Base-by-base conservation (phyloP, 768 basidiomycete genomes). In the Tephrocybe sp. region DNA sequence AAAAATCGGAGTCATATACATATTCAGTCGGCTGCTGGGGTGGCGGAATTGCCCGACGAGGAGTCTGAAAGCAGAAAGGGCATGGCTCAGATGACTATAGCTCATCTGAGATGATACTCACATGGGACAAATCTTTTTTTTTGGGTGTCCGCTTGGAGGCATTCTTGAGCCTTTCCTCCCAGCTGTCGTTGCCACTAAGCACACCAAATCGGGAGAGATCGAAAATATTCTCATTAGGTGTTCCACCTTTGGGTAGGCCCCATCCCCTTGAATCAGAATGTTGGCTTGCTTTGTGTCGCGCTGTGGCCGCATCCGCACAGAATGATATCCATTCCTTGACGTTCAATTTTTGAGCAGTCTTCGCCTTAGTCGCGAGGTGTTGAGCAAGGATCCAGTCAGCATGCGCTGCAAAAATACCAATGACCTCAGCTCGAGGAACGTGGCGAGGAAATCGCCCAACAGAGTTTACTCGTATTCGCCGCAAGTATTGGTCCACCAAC, bases 381-480 rank as follows among this genome's bases (percentile, higher is more conserved):
- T 83, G 72, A 9, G 78, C 73, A 30, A 83, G 60, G 7, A 87
- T 56, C 85, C 84, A 87, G 28, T 75, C 76, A 0, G 75, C 74
- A 8, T 86, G 82, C 9, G 73, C 68, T 9, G 81, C 83, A 51
- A 85, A 77, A 1, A 72, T 51, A 9, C 72, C 70, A 28, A 69
- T 60, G n/a, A 86, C 61, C 58, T 84, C 79, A 27, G 80, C 74
- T 24, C 49, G 69, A 37, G 81, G 71, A 22, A 86, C 63, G 47
- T 66, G 73, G 21, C 80, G 76, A 12, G 75, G 70, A 32, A 71
- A 68, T 21, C 78, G 72, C 12, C 70, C 69, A 27, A 62, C 67
- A 2, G 28, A 51, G 1, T 66, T 64, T 34, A 62, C 39, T 32
- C 42, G 34, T 35, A 67, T 54, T 35, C 48, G 57, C 3, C 36